Base-by-base conservation (phyloP, 2,329 filamentous ascomycete genomes). In the Pseudofabraea citricarpa region DNA sequence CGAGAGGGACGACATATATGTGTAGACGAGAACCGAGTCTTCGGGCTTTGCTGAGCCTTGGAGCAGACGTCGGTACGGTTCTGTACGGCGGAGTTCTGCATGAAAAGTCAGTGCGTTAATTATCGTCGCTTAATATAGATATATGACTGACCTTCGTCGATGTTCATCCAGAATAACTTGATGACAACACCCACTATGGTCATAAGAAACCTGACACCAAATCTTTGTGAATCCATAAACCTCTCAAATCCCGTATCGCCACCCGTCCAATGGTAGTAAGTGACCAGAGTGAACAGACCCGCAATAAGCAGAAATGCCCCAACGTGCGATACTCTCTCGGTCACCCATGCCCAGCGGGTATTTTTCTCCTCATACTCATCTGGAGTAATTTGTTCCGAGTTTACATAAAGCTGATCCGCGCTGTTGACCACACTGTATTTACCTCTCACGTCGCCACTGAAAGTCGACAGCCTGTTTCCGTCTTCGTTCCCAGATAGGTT, bases 1-100 rank as follows among this genome's bases (percentile, higher is more conserved):
- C 0, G 64, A 68, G 27, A 74, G 70, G 3, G 67, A 64, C 43
- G 74, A 73, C 0, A 68, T 70, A 1, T 65, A 64, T 0, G 66
- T 63, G 1, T 64, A 65, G 13, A 71, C 52, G 6, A 71, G 57
- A 13, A 73, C 65, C 5, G 67, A 67, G 10, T 64, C 60, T 18
- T 63, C 64, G 32, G 65, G 60, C 3, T 55, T 60, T 2, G 52
- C 36, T 2, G 57, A 52, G 19, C 44, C 43, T 13, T 26, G 27
- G 12, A 49, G 37, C 50, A 75, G 67, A 32, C 68, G 59, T 18
- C 65, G 62, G 49, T 69, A 73, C 1, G 72, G 72, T 12, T 64
- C 64, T 27, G 72, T 61, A 40, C 67, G 66, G 7, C 70, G 66
- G 36, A 74, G 63, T 41, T 69, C 72, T 74, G 31, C 33, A 35